Conservation (phyloP, 2,329 filamentous ascomycete genomes). For the Cladosporium oxysporum region DNA sequence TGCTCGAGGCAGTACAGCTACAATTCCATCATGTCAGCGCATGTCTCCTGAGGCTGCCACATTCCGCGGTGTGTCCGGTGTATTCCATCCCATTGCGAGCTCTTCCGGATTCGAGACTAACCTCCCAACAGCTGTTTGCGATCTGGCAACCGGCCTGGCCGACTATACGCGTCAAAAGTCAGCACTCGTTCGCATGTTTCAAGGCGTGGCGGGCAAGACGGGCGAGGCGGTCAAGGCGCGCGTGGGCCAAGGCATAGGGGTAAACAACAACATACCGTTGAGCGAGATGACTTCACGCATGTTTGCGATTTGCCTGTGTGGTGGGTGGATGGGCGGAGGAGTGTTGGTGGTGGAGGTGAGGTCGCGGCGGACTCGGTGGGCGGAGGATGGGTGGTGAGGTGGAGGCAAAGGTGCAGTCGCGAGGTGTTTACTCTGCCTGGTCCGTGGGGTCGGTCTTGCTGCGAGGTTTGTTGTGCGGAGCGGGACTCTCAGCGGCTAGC, state of each 20-base stretch:
- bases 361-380: constrained; percentile 22
- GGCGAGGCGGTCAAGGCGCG: constrained; percentile 46
- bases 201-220: constrained; percentile 19
- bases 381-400: constrained; percentile 25
- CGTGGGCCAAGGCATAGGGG: constrained; percentile 32
- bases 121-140: constrained; percentile 99
- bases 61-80: constrained; percentile 21
- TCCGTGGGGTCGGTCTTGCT: constrained; percentile 11
- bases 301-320: constrained; percentile 47
- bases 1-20: constrained; percentile 99
- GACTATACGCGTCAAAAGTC: constrained; percentile 67
- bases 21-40: constrained; percentile 34
- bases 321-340: constrained; percentile 21
- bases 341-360: constrained; percentile 20
- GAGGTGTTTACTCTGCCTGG: constrained; percentile 21
- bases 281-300: constrained; percentile 99
- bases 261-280: constrained; percentile 80
- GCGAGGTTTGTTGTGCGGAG: constrained; percentile 15
- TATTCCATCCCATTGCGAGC: constrained; percentile 21
- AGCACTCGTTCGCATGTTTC: constrained; percentile 41
- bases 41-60: constrained; percentile 35
- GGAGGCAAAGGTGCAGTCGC: constrained; percentile 21
- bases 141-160: constrained; percentile 99
- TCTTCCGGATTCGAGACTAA: constrained; percentile 56
- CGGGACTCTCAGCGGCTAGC: constrained; percentile 16